These are phyloP conservation scores for Emericellopsis cladophorae DNA, from an alignment of 2,329 filamentous ascomycete species.

Conservation along the genomic window DNA sequence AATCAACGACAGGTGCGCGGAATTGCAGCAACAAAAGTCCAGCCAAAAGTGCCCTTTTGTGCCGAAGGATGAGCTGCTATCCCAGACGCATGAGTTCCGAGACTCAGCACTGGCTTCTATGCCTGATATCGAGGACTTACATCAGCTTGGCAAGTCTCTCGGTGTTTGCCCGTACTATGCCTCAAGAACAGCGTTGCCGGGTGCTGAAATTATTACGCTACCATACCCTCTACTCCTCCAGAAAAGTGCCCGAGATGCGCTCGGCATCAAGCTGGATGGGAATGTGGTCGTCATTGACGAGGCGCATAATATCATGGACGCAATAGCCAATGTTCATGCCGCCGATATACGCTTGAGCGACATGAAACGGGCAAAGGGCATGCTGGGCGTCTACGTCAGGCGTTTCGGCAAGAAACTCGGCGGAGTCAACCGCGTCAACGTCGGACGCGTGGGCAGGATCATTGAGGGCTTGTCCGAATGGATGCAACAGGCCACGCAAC, in stretches of 20 bases:
- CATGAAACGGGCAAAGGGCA: constrained; percentile 56
- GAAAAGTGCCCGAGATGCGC: constrained; percentile 72
- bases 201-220: constrained; percentile 80
- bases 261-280: constrained; percentile 73
- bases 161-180: constrained; percentile 92
- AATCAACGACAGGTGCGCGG: constrained; percentile 87
- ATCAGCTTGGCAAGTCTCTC: constrained; percentile 62
- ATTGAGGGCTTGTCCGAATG: constrained; percentile 66
- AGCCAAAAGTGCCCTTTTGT: constrained; percentile 59
- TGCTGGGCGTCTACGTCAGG: constrained; percentile 72
- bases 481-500: constrained; percentile 40
- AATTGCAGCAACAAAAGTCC: constrained; percentile 62
- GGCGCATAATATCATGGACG: constrained; percentile 95
- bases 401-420: constrained; percentile 82
- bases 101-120: constrained; percentile 75
- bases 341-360: constrained; percentile 63
- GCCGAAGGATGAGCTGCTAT: constrained; percentile 63
- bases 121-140: constrained; percentile 87
- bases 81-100: constrained; percentile 65
- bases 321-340: constrained; percentile 77
- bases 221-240: constrained; percentile 88
- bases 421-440: constrained; percentile 81
- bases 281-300: constrained; percentile 95
- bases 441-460: constrained; percentile 75
- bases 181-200: constrained; percentile 70